Evolutionary conservation across 495 filamentous ascomycete species (phyloP).

Genomic region (Talaromyces adpressus): DNA sequence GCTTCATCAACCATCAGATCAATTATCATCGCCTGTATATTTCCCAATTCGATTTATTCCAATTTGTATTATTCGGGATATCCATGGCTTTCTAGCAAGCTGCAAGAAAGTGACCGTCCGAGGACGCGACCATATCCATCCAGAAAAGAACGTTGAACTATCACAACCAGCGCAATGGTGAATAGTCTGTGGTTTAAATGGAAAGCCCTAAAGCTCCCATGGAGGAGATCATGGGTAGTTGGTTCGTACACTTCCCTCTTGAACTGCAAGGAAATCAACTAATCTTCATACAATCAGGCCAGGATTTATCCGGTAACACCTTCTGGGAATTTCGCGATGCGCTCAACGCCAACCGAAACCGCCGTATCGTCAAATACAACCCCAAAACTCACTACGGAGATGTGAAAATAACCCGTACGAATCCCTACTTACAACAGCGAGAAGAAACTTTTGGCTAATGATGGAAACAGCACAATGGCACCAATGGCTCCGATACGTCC

Average conservation of each 20-base stretch:
- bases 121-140: not conserved
- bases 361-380: slow-evolving; percentile 63
- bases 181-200: slow-evolving; percentile 70
- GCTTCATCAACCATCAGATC: not conserved
- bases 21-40: not conserved
- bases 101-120: not conserved
- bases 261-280: not conserved
- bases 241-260: slow-evolving; percentile 44
- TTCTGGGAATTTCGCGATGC: slow-evolving; percentile 86
- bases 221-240: slow-evolving; percentile 74
- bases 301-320: slow-evolving; percentile 83
- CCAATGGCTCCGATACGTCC: slow-evolving; percentile 90
- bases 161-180: slow-evolving; percentile 18
- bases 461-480: slow-evolving; percentile 71
- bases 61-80: not conserved
- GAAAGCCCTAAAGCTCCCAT: slow-evolving; percentile 78
- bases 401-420: slow-evolving; percentile 53
- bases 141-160: not conserved
- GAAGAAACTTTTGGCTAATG: slow-evolving; percentile 2
- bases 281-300: slow-evolving; percentile 43
- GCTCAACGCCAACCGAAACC: slow-evolving; percentile 44
- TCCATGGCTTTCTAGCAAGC: not conserved
- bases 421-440: not conserved
- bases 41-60: not conserved
- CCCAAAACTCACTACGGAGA: slow-evolving; percentile 58